Evolutionary conservation across 495 filamentous ascomycete species (phyloP), one percentile per base, ranked within the genome.

Genomic region (Bombardia bombarda): DNA sequence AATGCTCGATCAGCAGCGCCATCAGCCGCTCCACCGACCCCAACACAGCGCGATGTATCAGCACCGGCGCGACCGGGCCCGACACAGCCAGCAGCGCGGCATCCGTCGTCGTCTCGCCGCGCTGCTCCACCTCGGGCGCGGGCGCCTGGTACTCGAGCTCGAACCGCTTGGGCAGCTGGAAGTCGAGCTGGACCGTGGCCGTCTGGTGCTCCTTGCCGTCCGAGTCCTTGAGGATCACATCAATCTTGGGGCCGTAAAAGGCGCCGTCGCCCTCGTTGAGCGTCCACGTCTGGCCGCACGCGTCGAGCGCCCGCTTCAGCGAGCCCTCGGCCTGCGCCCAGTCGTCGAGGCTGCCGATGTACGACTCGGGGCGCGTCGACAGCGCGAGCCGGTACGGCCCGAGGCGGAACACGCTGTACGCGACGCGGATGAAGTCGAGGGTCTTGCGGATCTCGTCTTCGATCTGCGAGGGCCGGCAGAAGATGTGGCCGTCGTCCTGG

Each of bases 221-320:
- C 14, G 81, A 78, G 49, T 93, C 90, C 47, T 74, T 79, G 9
- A 95, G 64, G 34, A 93, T 82, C 32, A 94, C 83, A 53, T 96
- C 90, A 49, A 96, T 95, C 65, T 96, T 96, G 8, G 90, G 90
- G 0, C 90, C 90, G 60, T 95, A 96, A 55, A 96, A 96, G 5
- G 90, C 90, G 21, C 90, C 90, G 46, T 94, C 90, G 6, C 87
- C 87, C 47, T 80, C 73, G 48, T 85, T 89, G 39, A 89, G 25
- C 0, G 70, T 71, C 84, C 86, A 95, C 19, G 71, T 55, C 35
- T 75, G 72, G 3, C 79, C 79, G 19, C 75, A 84, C 8, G 64
- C 69, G 39, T 83, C 69, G 22, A 96, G 66, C 1, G 88, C 84
- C 35, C 75, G 58, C 39, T 72, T 81, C 37, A 96, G 66, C 34